phyloP scores from a whole-genome alignment of 2,329 filamentous ascomycete species.

The Stemphylium beticola region DNA sequence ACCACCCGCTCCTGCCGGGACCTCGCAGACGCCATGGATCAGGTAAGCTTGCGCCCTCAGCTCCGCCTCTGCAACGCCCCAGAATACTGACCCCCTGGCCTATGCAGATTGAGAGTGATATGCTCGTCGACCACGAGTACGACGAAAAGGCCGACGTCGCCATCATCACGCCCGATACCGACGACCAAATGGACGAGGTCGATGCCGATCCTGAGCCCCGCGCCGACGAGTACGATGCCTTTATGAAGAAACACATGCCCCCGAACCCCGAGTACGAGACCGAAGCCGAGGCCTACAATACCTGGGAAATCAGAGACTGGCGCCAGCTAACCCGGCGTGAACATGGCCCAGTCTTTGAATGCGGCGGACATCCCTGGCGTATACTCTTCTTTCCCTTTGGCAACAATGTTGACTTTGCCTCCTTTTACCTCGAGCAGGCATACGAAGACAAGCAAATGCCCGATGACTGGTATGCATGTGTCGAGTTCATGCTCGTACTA shows the following conservation, averaged over 20 bases:
- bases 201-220: conserved; percentile 59
- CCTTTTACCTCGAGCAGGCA: conserved; percentile 95
- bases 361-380: conserved; percentile 89
- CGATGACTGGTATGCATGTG: conserved; percentile 94
- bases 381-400: conserved; percentile 94
- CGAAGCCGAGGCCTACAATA: conserved; percentile 75
- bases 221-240: conserved; percentile 75
- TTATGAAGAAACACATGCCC: conserved; percentile 79
- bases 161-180: conserved; percentile 65
- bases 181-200: conserved; percentile 63
- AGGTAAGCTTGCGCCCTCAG: conserved; percentile 41
- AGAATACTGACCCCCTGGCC: conserved; percentile 11
- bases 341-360: conserved; percentile 86
- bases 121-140: conserved; percentile 68
- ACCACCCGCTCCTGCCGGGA: conserved; percentile 22
- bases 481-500: conserved; percentile 91
- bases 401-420: conserved; percentile 91
- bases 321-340: conserved; percentile 76
- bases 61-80: background rate
- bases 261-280: conserved; percentile 81
- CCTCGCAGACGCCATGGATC: conserved; percentile 41
- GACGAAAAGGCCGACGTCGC: conserved; percentile 68
- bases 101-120: conserved; percentile 65
- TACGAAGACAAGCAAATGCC: conserved; percentile 77
- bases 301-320: conserved; percentile 91